These are phyloP conservation scores for Colletotrichum coccodes DNA, from an alignment of 2,329 filamentous ascomycete species.

Conservation along the genomic window DNA sequence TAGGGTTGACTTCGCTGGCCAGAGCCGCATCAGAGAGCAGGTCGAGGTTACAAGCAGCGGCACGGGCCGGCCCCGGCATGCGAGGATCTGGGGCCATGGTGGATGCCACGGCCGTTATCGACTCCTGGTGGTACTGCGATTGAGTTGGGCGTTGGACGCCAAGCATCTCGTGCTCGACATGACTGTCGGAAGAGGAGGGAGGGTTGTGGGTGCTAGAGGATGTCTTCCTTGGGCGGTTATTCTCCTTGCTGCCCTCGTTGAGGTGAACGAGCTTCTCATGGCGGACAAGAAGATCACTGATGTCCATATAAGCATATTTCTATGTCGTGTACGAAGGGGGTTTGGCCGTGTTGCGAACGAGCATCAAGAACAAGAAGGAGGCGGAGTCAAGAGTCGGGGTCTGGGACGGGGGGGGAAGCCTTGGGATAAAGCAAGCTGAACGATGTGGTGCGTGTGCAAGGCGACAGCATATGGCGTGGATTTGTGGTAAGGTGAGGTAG, in stretches of 20 bases:
- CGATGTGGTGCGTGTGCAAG: slow-evolving; percentile 29
- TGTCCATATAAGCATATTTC: slow-evolving; percentile 67
- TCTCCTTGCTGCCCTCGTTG: slow-evolving; percentile 68
- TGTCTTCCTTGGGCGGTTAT: slow-evolving; percentile 60
- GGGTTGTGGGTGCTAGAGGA: slow-evolving; percentile 51
- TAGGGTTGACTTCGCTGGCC: slow-evolving; percentile 63
- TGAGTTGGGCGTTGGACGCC: slow-evolving; percentile 49
- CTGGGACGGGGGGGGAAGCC: slow-evolving; percentile 16
- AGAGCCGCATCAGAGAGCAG: slow-evolving; percentile 69
- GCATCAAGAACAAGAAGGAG: slow-evolving; percentile 16
- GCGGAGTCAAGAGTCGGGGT: slow-evolving; percentile 11
- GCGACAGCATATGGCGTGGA: slow-evolving; percentile 23
- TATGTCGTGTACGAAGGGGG: slow-evolving; percentile 28
- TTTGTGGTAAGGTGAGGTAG: too few species aligned
- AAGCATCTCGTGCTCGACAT: slow-evolving; percentile 58
- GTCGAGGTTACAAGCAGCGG: slow-evolving; percentile 65
- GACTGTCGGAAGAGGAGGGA: slow-evolving; percentile 58
- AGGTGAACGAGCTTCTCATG: slow-evolving; percentile 74
- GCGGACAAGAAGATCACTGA: slow-evolving; percentile 71
- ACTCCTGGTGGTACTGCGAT: slow-evolving; percentile 52
- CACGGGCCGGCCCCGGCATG: slow-evolving; percentile 47
- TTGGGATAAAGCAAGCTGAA: slow-evolving; percentile 22
- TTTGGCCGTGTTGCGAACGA: slow-evolving; percentile 26
- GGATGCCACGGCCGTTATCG: slow-evolving; percentile 49
- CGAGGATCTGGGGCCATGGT: slow-evolving; percentile 59